A percentile compares a stretch with the other conserved stretches of the same genome.
Evolutionary conservation across 139 green algal genomes (phyloP).

Genomic region (Zygnema cylindricum): DNA sequence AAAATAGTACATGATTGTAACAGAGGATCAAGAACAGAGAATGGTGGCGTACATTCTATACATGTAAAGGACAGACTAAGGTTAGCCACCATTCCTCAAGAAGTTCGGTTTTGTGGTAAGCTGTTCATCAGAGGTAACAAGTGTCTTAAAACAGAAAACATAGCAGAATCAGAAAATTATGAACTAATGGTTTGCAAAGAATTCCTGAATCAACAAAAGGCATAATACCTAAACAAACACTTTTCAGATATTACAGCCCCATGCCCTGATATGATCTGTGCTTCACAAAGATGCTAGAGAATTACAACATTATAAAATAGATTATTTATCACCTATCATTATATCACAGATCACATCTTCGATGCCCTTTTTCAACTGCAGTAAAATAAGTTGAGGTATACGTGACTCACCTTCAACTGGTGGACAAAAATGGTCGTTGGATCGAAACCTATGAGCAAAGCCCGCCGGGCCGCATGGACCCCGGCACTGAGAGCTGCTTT

Average conservation of each 20-base stretch:
- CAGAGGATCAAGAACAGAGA: too few species aligned
- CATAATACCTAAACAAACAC: not conserved
- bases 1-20: too few species aligned
- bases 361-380: not conserved
- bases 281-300: not conserved
- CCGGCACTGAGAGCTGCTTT: not conserved
- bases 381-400: too few species aligned
- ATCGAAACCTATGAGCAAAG: constrained; percentile 19
- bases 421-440: not conserved
- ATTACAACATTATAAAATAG: not conserved
- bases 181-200: too few species aligned
- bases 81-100: too few species aligned
- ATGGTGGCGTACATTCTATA: too few species aligned
- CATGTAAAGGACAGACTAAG: too few species aligned
- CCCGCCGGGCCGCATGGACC: not conserved
- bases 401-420: constrained; percentile 7
- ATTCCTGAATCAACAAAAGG: too few species aligned
- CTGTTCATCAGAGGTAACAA: too few species aligned
- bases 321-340: not conserved
- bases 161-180: too few species aligned
- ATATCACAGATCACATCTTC: not conserved
- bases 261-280: not conserved
- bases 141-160: too few species aligned
- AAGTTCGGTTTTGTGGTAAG: too few species aligned
- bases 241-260: not conserved